Evolutionary conservation across 148 eudicot genomes (phyloP), one percentile per base, ranked within the genome.

Genomic region (Rhododendron ferrugineum): DNA sequence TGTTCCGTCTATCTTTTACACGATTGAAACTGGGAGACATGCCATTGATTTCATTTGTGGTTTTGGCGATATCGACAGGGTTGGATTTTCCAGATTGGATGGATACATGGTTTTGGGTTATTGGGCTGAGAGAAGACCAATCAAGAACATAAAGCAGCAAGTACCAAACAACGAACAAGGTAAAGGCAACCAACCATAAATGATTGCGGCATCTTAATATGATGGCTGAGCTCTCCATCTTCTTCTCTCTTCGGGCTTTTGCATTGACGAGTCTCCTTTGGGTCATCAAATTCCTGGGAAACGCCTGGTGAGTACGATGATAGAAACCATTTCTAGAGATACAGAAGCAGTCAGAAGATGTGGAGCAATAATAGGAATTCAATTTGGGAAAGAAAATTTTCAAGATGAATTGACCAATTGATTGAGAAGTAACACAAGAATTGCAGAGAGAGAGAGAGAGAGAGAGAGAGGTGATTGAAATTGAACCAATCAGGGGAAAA

Each of bases 141-240:
- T 90, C 87, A 56, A 74, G 81, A 58, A 82, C 86, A 30, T 90
- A 85, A 56, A 91, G 82, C 80, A 91, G 72, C 0, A 78, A 44
- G 68, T 90, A 91, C 93, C 93, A 91, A 37, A 87, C 70, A 49
- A 84, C 54, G 64, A 91, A 91, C 72, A 91, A 28, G 32, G 62
- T 9, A 42, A 87, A 84, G 47, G 86, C 85, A 8, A 90, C 81
- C 6, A 87, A 83, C 93, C 90, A 91, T 44, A 88, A n/a, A 26
- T 87, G 86, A 47, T 81, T 85, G 46, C 92, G 88, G 68, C 83
- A 86, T 79, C 78, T 85, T 5, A 82, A 15, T 70, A 70, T 18
- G 11, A n/a, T 26, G 46, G 28, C 37, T 49, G 82, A 44, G n/a
- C 73, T 77, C 20, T 88, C 84, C 88, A 88, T 87, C 70, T 32